These are phyloP conservation scores for Tylopilus sp. DNA, from an alignment of 768 basidiomycete species.

Conservation along the genomic window DNA sequence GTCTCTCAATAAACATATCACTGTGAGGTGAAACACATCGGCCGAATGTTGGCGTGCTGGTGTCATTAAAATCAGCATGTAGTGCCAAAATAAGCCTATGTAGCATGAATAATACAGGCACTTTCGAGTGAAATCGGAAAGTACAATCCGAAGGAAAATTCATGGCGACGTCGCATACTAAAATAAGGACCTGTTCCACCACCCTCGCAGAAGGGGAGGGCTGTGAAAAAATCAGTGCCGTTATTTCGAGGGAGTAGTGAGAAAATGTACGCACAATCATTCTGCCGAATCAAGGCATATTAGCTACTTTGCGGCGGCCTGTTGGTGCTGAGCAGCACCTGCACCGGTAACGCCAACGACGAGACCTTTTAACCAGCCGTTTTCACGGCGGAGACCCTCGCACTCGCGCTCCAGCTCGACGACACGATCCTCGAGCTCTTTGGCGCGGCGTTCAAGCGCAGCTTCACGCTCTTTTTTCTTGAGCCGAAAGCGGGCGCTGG, in stretches of 20 bases:
- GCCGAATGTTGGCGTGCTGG: not conserved
- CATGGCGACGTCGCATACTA: not conserved
- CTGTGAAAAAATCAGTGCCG: constrained; percentile 1
- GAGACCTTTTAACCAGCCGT: constrained; percentile 88
- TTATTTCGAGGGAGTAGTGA: not conserved
- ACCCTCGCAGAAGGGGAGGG: not conserved
- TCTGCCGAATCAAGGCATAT: not conserved
- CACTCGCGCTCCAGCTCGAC: constrained; percentile 87
- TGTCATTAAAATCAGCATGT: not conserved
- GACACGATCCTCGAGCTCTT: constrained; percentile 79
- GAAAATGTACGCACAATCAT: not conserved
- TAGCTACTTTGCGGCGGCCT: constrained; percentile 18
- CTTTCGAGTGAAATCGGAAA: not conserved
- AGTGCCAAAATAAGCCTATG: constrained; percentile 1
- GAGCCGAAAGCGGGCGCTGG: constrained; percentile 87
- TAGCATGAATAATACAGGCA: constrained; percentile 23
- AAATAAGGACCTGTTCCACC: not conserved
- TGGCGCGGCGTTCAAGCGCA: constrained; percentile 79
- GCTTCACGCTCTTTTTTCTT: constrained; percentile 97
- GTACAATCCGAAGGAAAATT: not conserved
- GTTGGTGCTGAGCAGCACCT: constrained; percentile 37
- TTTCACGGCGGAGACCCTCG: constrained; percentile 82
- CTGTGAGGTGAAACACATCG: not conserved
- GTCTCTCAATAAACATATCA: not conserved
- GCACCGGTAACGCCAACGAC: constrained; percentile 86